Evolutionary conservation across 306 rosid genomes (phyloP).

Genomic region (Geum urbanum): DNA sequence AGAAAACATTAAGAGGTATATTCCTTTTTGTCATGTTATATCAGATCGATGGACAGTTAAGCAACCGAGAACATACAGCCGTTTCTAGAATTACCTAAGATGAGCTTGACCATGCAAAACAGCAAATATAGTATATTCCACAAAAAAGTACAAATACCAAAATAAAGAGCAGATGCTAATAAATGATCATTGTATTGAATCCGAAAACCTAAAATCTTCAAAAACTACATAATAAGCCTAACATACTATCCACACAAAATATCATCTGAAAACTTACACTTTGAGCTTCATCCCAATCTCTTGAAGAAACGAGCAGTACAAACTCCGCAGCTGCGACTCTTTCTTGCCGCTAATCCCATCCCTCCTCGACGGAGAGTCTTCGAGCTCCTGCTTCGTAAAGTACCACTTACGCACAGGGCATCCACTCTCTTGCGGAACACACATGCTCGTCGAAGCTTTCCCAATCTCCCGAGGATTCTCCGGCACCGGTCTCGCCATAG

Average conservation of each 20-base stretch:
- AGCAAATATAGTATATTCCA: background rate
- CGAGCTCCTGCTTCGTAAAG: conserved; percentile 42
- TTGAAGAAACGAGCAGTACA: conserved; percentile 45
- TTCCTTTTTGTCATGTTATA: background rate
- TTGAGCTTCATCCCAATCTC: conserved; percentile 46
- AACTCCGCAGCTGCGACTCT: conserved; percentile 41
- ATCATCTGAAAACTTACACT: conserved; percentile 34
- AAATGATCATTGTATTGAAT: background rate
- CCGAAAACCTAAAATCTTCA: background rate
- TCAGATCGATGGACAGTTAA: background rate
- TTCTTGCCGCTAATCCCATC: conserved; percentile 38
- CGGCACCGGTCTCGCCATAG: conserved; percentile 23
- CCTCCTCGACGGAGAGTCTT: conserved; percentile 45
- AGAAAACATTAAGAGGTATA: too few relatives aligned
- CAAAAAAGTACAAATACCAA: background rate
- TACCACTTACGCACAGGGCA: conserved; percentile 29
- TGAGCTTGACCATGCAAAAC: background rate
- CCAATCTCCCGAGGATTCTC: conserved; percentile 19
- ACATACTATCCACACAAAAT: background rate
- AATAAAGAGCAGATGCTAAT: background rate
- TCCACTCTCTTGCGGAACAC: conserved; percentile 20
- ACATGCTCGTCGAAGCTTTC: conserved; percentile 23
- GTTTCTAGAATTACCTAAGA: background rate
- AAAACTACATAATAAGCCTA: background rate
- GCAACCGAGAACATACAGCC: background rate